Percentiles rank a stretch among this genome's conserved stretches.
These are phyloP conservation scores for Eucalyptus tenuipes DNA, from an alignment of 345 rosid genomes.

Conservation along the genomic window DNA sequence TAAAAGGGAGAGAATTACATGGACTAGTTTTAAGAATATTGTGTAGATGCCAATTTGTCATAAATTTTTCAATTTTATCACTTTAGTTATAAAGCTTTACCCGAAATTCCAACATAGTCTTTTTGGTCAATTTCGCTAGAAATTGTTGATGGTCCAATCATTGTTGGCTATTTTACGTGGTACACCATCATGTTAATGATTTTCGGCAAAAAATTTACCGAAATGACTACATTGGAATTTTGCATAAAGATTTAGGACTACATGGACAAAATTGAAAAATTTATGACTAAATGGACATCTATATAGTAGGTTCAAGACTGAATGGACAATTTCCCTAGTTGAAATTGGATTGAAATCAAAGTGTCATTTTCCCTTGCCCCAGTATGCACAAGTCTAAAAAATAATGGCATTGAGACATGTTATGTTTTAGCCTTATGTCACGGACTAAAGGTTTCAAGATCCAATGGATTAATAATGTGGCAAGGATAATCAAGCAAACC, in stretches of 20 bases:
- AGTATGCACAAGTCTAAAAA: background rate
- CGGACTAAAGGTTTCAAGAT: background rate
- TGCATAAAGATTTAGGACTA: fast-evolving
- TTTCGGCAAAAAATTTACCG: fast-evolving
- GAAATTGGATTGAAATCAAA: background rate
- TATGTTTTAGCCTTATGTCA: background rate
- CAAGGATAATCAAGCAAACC: background rate
- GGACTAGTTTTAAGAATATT: background rate
- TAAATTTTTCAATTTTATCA: background rate
- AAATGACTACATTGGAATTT: background rate
- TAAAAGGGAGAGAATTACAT: background rate
- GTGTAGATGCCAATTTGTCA: fast-evolving
- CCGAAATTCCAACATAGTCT: background rate
- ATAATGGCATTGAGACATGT: background rate
- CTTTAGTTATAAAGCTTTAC: background rate
- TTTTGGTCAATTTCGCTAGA: background rate
- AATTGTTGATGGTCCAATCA: background rate
- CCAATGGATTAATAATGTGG: background rate
- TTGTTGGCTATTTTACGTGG: fast-evolving
- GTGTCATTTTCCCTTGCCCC: background rate
- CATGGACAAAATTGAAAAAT: fast-evolving
- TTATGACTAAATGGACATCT: fast-evolving
- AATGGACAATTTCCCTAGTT: background rate
- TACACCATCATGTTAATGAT: fast-evolving
- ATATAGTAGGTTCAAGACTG: fast-evolving